Base-by-base conservation (phyloP, 768 basidiomycete species). In the Pulveroboletus sp. region DNA sequence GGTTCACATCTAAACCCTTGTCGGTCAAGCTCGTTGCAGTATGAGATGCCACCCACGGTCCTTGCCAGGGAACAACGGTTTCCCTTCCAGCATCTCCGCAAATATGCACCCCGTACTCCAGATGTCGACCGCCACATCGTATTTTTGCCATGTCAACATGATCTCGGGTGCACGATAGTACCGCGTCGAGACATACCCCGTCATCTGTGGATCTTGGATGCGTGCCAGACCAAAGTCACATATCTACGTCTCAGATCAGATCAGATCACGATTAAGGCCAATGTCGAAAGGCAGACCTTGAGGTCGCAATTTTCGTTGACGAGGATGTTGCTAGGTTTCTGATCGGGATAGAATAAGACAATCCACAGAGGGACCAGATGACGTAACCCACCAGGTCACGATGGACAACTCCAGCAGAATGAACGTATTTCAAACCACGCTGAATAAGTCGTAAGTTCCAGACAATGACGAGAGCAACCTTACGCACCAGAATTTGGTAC, bases 141-240 rank as follows among this genome's bases (percentile, higher is more conserved):
- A 99, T 75, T 98, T 98, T 71, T 99, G 96, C 96, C 96, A 99
- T 32, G 96, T 99, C 66, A 99, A 79, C 96, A 99, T 99, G 74
- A 99, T 99, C 72, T 99, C 96, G 6, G 96, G 96, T 6, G 96
- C 96, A 44, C 96, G 87, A 68, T 99, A 99, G 73, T 99, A 99
- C 58, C 96, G 79, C 44, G 96, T 99, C 49, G 96, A 98, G 53
- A 98, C 96, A 65, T 98, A 99, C 54, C 96, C 96, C 1, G 96
- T 99, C 96, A 99, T 99, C 68, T 99, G 96, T 5, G 95, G 95
- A 68, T 99, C 96, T 71, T 98, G 96, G 56, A 99, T 94, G 45
- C 96, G 89, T 30, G 96, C 96, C 34, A 99, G 78, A 51, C 96
- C 96, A 69, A 99, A 99, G 71, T 99, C 96, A 66, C 96, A 99